Base-by-base conservation (phyloP, 371 early-diverging fungal species). In the Actinomortierella ambigua region DNA sequence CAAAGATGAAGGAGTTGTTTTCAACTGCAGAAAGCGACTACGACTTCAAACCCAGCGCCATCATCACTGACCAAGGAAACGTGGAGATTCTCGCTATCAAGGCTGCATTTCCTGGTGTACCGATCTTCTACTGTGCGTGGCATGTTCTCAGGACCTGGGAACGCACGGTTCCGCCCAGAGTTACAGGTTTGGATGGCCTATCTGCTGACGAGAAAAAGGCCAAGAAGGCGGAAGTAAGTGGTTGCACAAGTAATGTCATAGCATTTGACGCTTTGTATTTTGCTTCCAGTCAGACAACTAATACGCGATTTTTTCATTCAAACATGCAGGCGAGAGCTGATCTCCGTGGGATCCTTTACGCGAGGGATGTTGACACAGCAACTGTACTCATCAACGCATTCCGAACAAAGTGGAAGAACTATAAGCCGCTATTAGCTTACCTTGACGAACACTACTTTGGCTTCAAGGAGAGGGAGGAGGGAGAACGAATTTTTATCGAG, bases 21-120 rank as follows among this genome's bases (percentile, higher is more conserved):
- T 58, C 59, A 1, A 17, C 20, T 2, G 27, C 40, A n/a, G 64
- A 41, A 29, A 14, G 40, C 1, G 57, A 53, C 22, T 64, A 65
- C 24, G 55, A 28, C 8, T 65, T 42, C 18, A 51, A 0, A 44
- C 65, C 65, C 3, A 43, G 50, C n/a, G 55, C 23, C 14, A 26
- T 65, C n/a, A 59, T 65, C 39, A 65, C 65, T 6, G 59, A 59
- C 40, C 59, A 65, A 53, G 59, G 65, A 28, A 54, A 55, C n/a
- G 39, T 44, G 11, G 65, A 54, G 39, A 43, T 64, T 28, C 26
- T 47, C 14, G 59, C 55, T 13, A 50, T 65, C 39, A 53, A 55
- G 47, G 43, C 26, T 27, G 53, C 52, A 2, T 63, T 56, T 41
- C 52, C 63, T 1, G 53, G 28, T n/a, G 29, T 46, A 1, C 53